Percentiles rank a stretch among this genome's conserved stretches.
These are phyloP conservation scores for Nymphaea thermarum DNA, from an alignment of 164 flowering plant genomes.

Conservation along the genomic window DNA sequence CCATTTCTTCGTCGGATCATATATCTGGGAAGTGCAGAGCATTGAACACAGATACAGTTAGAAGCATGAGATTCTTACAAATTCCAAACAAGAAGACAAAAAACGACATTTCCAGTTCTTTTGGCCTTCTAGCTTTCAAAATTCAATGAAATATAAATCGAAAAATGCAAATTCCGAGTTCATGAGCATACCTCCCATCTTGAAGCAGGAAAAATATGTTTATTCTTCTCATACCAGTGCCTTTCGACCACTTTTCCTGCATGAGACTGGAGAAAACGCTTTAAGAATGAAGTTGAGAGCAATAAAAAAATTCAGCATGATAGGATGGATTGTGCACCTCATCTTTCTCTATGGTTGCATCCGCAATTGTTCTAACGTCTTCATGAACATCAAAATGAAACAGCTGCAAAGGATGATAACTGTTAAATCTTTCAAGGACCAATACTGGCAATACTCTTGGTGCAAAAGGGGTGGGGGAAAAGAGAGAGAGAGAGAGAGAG, in stretches of 20 bases:
- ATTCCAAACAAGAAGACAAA: too few relatives aligned
- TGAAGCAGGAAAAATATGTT: slow-evolving; percentile 97
- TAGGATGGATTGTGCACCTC: slow-evolving; percentile 44
- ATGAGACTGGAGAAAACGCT: slow-evolving; percentile 57
- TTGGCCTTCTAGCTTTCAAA: not conserved
- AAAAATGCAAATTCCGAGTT: not conserved
- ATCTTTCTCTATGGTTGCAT: slow-evolving; percentile 95
- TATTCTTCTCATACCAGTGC: slow-evolving; percentile 99
- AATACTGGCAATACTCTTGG: too few relatives aligned
- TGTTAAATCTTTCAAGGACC: too few relatives aligned
- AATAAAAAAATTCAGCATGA: not conserved
- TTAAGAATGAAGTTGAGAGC: not conserved
- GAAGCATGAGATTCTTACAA: not conserved
- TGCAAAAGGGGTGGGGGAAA: too few relatives aligned
- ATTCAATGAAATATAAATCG: not conserved
- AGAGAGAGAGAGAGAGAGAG: too few relatives aligned
- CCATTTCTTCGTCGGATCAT: slow-evolving; percentile 79
- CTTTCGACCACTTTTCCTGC: slow-evolving; percentile 99
- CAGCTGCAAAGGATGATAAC: slow-evolving; percentile 34
- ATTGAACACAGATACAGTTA: not conserved
- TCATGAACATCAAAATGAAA: slow-evolving; percentile 99
- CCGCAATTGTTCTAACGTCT: slow-evolving; percentile 93
- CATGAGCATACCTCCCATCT: slow-evolving; percentile 80
- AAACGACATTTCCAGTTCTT: too few relatives aligned
- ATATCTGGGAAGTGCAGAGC: slow-evolving; percentile 39